Conservation (phyloP, 352 stramenopile genomes). For the Chrysophaeum taylorii region DNA sequence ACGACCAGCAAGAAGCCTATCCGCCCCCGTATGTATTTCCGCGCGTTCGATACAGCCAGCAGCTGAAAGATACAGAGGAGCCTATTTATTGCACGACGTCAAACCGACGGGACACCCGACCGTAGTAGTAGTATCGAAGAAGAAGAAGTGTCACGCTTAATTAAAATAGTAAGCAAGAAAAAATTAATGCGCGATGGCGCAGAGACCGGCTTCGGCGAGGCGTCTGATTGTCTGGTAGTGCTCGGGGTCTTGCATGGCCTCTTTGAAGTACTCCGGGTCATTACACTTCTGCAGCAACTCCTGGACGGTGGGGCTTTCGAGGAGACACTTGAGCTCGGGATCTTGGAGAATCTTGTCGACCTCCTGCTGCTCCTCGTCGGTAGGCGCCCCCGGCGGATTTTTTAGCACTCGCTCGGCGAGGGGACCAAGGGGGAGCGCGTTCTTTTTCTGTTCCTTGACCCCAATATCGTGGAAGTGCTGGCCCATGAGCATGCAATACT, state of each 20-base stretch:
- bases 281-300: background rate
- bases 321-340: background rate
- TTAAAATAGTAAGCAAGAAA: too few relatives aligned
- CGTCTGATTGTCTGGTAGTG: too few relatives aligned
- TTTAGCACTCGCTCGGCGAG: background rate
- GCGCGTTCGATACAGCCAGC: too few relatives aligned
- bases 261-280: background rate
- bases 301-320: background rate
- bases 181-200: too few relatives aligned
- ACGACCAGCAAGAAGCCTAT: too few relatives aligned
- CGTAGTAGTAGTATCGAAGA: too few relatives aligned
- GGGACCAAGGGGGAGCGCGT: background rate
- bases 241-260: background rate
- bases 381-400: background rate
- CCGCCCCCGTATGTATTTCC: too few relatives aligned
- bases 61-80: too few relatives aligned
- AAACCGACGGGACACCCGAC: too few relatives aligned
- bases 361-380: background rate
- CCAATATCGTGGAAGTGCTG: background rate
- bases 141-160: too few relatives aligned
- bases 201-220: too few relatives aligned
- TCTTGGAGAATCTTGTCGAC: background rate
- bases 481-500: slow-evolving; percentile 3
- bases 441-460: background rate
- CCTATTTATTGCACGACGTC: too few relatives aligned